Conservation (phyloP, 2,329 filamentous ascomycete species). For the Harringtonia lauricola region DNA sequence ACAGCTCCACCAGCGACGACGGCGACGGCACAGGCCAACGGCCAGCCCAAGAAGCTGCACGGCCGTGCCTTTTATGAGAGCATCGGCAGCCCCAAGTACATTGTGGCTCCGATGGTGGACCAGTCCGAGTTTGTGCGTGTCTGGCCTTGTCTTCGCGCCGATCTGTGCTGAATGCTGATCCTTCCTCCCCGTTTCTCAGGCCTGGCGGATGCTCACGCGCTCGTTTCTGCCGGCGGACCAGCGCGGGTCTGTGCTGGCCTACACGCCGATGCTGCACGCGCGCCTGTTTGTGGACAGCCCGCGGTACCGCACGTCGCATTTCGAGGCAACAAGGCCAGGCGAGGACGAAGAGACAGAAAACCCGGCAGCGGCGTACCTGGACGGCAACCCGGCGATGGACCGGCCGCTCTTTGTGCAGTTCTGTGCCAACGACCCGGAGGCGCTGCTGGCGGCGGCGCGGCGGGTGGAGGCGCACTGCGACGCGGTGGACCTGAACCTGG, state of each 20-base stretch:
- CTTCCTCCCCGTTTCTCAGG: conserved; percentile 43
- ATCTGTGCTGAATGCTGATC: background rate
- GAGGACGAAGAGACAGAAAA: conserved; percentile 20
- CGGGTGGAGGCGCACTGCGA: conserved; percentile 81
- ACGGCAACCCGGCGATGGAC: conserved; percentile 78
- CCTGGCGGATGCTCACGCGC: conserved; percentile 92
- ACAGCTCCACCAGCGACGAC: conserved; percentile 5
- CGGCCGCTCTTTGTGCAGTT: conserved; percentile 93
- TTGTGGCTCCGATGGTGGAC: conserved; percentile 96
- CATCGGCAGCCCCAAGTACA: conserved; percentile 79
- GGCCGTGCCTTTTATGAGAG: conserved; percentile 91
- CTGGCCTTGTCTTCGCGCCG: conserved; percentile 1
- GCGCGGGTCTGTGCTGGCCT: conserved; percentile 62
- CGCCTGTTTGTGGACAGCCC: conserved; percentile 70
- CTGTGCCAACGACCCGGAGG: conserved; percentile 79
- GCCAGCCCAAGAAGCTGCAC: conserved; percentile 48
- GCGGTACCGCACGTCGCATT: conserved; percentile 69
- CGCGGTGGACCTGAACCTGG: conserved; percentile 88
- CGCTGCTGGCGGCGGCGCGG: conserved; percentile 66
- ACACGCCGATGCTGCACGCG: conserved; percentile 94
- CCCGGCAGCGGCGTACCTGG: conserved; percentile 55
- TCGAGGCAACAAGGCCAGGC: conserved; percentile 49
- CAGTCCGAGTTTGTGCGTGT: conserved; percentile 85
- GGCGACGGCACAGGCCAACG: conserved; percentile 1
- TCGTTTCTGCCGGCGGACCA: conserved; percentile 69